Base-by-base conservation (phyloP, 2,329 filamentous ascomycete species). In the Neoscytalidium dimidiatum region DNA sequence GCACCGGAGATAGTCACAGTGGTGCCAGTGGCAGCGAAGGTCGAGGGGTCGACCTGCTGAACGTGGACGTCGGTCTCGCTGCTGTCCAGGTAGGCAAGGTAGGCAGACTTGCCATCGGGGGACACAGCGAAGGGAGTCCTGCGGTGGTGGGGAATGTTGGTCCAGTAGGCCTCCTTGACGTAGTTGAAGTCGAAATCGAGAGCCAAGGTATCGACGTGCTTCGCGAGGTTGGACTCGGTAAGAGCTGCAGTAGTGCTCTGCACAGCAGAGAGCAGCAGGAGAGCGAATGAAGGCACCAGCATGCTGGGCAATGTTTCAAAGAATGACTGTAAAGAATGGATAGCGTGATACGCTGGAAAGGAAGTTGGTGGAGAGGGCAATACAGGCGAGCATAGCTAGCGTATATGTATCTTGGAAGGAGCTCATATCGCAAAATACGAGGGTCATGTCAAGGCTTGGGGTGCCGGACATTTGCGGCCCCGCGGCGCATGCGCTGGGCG, bases 61-160 rank as follows among this genome's bases (percentile, higher is more conserved):
- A 89, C 75, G 70, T 87, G 84, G 11, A 88, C 84, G 61, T 80
- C 83, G 3, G 80, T 84, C 52, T 82, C 83, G 51, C 80, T 85
- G 28, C 79, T 75, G 70, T 88, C 85, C 17, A 88, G 82, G 69
- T 88, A 88, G 9, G 86, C 86, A 9, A 88, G 72, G 71, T 86
- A 88, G 13, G 84, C 86, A 3, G 81, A 82, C 65, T 83, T 83
- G 66, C 85, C 85, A 71, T 88, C 82, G 2, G 86, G 85, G 0
- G 86, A 88, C 33, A 87, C 69, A n/a, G 86, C 82, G 67, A 88
- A 88, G 5, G 86, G 86, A 13, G 86, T 88, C 60, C 86, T 83
- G 51, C 86, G 84, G 72, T 88, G 86, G 69, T 88, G 86, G 49
- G 85, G 84, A 51, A 84, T 81, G 21, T 80, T 81, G 14, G 86